Percentiles rank a stretch among this genome's conserved stretches.
phyloP scores from a whole-genome alignment of 768 basidiomycete genomes.

The Mrakia gelida region DNA sequence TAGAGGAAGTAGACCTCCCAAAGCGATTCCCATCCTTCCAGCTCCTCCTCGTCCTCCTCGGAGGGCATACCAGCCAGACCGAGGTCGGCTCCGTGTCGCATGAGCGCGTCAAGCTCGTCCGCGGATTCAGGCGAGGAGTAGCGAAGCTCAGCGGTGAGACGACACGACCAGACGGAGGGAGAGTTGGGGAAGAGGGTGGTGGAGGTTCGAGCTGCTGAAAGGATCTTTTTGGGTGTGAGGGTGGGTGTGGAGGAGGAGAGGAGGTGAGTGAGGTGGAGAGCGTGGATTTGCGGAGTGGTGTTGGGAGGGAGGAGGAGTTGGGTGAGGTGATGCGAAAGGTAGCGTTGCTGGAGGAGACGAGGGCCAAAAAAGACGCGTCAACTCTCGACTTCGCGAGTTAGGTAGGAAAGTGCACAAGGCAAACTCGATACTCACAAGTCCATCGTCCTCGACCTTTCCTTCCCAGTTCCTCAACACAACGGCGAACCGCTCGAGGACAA shows the following conservation, averaged over 20 bases:
- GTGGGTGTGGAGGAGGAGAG: conserved; percentile 2
- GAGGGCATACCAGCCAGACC: conserved; percentile 19
- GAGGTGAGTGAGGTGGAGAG: conserved; percentile 19
- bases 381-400: neutral
- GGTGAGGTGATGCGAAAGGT: conserved; percentile 20
- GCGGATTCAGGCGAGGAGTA: conserved; percentile 1
- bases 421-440: conserved; percentile 1
- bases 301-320: conserved; percentile 26
- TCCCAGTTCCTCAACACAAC: conserved; percentile 12
- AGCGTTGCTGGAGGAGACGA: neutral
- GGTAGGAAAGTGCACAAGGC: neutral
- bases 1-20: conserved; percentile 21
- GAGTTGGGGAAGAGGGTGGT: conserved; percentile 24
- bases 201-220: conserved; percentile 21
- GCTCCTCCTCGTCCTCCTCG: conserved; percentile 22
- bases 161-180: conserved; percentile 21
- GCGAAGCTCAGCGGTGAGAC: conserved; percentile 24
- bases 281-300: conserved; percentile 25
- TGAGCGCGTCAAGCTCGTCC: neutral
- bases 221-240: conserved; percentile 12
- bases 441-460: conserved; percentile 19
- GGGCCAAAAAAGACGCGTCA: neutral
- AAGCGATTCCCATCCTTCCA: conserved; percentile 22
- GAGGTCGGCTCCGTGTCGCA: neutral
- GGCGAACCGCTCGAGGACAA: conserved; percentile 15